Percentiles rank a stretch among this genome's conserved stretches.
Conservation (phyloP, 225 moss, liverwort and hornwort species). For the Marchantia polymorpha region DNA sequence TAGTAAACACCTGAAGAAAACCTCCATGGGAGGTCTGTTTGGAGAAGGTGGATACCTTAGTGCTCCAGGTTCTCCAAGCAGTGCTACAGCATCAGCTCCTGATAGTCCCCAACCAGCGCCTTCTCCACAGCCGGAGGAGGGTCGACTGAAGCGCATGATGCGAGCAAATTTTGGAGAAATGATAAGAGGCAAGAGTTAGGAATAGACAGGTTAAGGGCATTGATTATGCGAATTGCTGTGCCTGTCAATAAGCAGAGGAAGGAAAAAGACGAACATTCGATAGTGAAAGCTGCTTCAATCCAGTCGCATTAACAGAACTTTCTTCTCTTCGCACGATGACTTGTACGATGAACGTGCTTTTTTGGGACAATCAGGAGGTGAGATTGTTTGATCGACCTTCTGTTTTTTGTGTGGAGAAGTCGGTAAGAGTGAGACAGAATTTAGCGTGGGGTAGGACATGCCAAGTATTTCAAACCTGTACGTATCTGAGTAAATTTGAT, state of each 20-base stretch:
- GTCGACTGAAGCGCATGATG: slow-evolving; percentile 84
- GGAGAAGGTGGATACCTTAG: slow-evolving; percentile 95
- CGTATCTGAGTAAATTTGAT: not conserved
- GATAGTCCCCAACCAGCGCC: slow-evolving; percentile 52
- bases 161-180: slow-evolving; percentile 67
- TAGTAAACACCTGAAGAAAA: slow-evolving; percentile 72
- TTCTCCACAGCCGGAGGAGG: slow-evolving; percentile 61
- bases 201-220: not conserved
- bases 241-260: not conserved
- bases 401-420: not conserved
- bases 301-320: not conserved
- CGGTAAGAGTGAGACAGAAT: not conserved
- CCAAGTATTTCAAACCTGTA: not conserved
- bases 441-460: not conserved
- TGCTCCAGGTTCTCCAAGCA: slow-evolving; percentile 37
- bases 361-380: not conserved
- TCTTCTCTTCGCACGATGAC: not conserved
- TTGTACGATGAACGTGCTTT: not conserved
- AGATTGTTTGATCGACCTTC: not conserved
- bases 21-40: slow-evolving; percentile 93
- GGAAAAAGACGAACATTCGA: not conserved
- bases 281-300: not conserved
- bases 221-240: not conserved
- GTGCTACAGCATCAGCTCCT: slow-evolving; percentile 45
- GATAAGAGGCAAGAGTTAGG: slow-evolving; percentile 32